These are phyloP conservation scores for Paraphaeosphaeria sporulosa DNA, from an alignment of 2,329 filamentous ascomycete species.

Conservation along the genomic window DNA sequence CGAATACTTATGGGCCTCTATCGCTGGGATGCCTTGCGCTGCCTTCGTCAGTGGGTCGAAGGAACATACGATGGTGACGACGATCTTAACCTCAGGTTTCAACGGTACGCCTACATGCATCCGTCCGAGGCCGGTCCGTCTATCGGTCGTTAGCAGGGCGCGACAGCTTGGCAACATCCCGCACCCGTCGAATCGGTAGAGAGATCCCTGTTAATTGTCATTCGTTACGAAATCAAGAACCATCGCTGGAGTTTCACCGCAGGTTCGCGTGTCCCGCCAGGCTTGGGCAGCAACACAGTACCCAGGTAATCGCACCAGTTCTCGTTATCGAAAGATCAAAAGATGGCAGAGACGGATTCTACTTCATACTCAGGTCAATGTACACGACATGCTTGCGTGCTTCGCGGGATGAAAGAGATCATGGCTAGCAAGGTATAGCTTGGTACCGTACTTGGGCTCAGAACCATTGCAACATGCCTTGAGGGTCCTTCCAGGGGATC, in stretches of 20 bases:
- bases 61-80: not conserved
- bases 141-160: not conserved
- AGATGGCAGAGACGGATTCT: too few species aligned
- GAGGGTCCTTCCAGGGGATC: not conserved
- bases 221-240: not conserved
- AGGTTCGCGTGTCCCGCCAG: not conserved
- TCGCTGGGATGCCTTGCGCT: not conserved
- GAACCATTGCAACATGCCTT: not conserved
- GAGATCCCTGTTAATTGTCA: not conserved
- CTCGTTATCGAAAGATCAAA: too few species aligned
- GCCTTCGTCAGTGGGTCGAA: not conserved
- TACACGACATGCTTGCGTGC: not conserved
- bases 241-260: not conserved
- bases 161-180: not conserved
- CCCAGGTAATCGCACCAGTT: too few species aligned
- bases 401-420: not conserved
- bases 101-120: not conserved
- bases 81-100: not conserved
- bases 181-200: not conserved
- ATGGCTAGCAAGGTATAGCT: not conserved
- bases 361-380: too few species aligned
- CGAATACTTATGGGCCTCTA: too few species aligned
- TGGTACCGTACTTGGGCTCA: not conserved
- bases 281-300: not conserved
- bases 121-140: not conserved